These are phyloP conservation scores for Rhypophila decipiens DNA, from an alignment of 495 filamentous ascomycete genomes.

Conservation along the genomic window DNA sequence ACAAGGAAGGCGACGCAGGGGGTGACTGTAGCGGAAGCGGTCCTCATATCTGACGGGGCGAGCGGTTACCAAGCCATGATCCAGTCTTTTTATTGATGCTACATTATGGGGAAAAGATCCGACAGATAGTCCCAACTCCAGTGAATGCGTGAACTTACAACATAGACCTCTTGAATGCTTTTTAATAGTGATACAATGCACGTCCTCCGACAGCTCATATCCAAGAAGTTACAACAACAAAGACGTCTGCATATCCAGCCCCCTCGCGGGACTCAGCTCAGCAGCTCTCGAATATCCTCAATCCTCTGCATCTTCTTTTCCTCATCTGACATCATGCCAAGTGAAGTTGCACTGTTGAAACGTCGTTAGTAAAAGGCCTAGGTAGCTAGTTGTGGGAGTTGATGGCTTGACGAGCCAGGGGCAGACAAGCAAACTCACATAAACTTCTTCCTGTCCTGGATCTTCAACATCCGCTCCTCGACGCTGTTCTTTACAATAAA, in stretches of 20 bases:
- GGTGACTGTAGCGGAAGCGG: no score
- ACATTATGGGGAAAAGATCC: no score
- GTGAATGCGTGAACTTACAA: no score
- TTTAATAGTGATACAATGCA: no score
- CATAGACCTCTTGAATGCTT: no score
- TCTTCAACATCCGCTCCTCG: slow-evolving; percentile 86
- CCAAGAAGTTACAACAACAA: no score
- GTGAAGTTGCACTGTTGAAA: slow-evolving; percentile 67
- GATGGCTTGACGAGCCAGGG: background rate
- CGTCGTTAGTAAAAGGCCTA: background rate
- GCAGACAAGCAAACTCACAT: slow-evolving; percentile 55
- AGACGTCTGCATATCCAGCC: background rate
- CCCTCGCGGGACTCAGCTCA: slow-evolving; percentile 47
- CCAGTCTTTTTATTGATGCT: no score
- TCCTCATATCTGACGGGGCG: no score
- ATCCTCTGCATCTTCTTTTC: slow-evolving; percentile 86
- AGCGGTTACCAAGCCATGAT: no score
- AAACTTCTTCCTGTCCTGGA: slow-evolving; percentile 95
- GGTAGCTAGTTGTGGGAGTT: background rate
- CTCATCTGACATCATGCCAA: slow-evolving; percentile 91
- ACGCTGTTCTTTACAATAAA: slow-evolving; percentile 89
- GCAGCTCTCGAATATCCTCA: slow-evolving; percentile 88
- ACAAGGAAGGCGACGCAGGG: no score
- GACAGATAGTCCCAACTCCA: no score
- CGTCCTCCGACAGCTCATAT: no score